A percentile compares a stretch with the other conserved stretches of the same genome.
phyloP scores from a whole-genome alignment of 176 grass and related monocot genomes.

The Ensete ventricosum region DNA sequence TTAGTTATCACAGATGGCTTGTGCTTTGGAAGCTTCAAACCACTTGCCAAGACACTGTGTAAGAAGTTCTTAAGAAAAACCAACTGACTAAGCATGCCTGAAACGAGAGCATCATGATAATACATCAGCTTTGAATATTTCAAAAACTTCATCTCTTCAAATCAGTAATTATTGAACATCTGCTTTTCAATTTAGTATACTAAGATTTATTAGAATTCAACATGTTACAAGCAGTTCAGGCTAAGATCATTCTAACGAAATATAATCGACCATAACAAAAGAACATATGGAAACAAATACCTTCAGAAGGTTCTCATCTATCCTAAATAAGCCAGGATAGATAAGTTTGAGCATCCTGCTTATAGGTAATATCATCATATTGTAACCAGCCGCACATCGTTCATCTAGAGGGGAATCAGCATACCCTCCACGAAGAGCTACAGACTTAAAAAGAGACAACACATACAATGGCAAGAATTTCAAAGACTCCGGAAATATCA shows the following conservation, averaged over 20 bases:
- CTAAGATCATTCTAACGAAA: not conserved
- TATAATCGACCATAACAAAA: slow-evolving; percentile 9
- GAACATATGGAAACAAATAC: slow-evolving; percentile 21
- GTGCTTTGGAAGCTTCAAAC: not conserved
- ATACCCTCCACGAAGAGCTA: slow-evolving; percentile 83
- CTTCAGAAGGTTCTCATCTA: slow-evolving; percentile 67
- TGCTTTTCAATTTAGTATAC: not conserved
- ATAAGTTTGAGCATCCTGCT: slow-evolving; percentile 57
- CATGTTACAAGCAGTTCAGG: not conserved
- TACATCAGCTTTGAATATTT: too few species aligned
- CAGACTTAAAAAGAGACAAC: slow-evolving; percentile 61
- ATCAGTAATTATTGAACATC: not conserved
- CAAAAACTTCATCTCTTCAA: too few species aligned
- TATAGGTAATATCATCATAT: slow-evolving; percentile 79
- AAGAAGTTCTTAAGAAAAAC: too few species aligned
- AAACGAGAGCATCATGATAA: too few species aligned
- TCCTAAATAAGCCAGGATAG: slow-evolving; percentile 71
- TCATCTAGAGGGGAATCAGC: slow-evolving; percentile 85
- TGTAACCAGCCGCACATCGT: slow-evolving; percentile 78
- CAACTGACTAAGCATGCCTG: too few species aligned
- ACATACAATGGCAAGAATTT: slow-evolving; percentile 73
- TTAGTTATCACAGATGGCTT: not conserved
- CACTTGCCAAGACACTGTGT: too few species aligned
- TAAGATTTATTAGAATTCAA: not conserved
- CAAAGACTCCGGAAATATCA: slow-evolving; percentile 89